Base-by-base conservation (phyloP, 495 filamentous ascomycete species). In the Aspergillus saccharolyticus region DNA sequence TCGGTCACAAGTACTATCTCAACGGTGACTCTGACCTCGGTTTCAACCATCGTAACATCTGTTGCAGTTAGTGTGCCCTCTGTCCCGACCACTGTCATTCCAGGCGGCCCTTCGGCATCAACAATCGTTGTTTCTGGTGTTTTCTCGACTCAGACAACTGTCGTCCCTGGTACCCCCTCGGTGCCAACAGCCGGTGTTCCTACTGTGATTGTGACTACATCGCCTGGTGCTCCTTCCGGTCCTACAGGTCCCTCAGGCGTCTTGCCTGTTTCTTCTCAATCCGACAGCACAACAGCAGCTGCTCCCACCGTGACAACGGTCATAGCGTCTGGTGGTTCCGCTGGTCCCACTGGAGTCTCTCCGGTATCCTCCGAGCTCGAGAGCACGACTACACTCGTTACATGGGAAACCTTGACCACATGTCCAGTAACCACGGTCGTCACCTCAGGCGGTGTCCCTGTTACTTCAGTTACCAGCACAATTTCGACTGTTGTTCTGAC, bases 371-470 rank as follows among this genome's bases (percentile, higher is more conserved):
- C 47, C 15, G 22, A 17, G 9, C 47, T 28, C 18, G 47, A 50
- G 47, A 30, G 47, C 14, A 52, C 63, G 24, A 72, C 62, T 33
- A 71, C 64, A 15, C 56, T 69, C 20, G 61, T 72, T 20, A 69
- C 70, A 1, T 75, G 74, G 33, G 64, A 62, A 22, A 73, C 71
- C 53, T 69, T 76, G 24, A 76, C 78, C 19, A 74, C 70, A 58
- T 77, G 72, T 61, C 70, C 76, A 39, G 62, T 76, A 44, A 78
- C 76, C 44, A 65, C 56, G 48, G 72, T 72, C 33, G 61, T 66
- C 52, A 70, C 67, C 25, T 68, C 75, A 20, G 67, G 71, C n/a
- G 66, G 60, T 9, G 68, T 62, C 14, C 64, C 66, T 18, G 66
- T 66, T 56, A 66, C 65, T 21, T 69, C 74, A 3, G 66, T 73